Conservation (phyloP, 2,329 filamentous ascomycete species). For the Salinomyces thailandicus region DNA sequence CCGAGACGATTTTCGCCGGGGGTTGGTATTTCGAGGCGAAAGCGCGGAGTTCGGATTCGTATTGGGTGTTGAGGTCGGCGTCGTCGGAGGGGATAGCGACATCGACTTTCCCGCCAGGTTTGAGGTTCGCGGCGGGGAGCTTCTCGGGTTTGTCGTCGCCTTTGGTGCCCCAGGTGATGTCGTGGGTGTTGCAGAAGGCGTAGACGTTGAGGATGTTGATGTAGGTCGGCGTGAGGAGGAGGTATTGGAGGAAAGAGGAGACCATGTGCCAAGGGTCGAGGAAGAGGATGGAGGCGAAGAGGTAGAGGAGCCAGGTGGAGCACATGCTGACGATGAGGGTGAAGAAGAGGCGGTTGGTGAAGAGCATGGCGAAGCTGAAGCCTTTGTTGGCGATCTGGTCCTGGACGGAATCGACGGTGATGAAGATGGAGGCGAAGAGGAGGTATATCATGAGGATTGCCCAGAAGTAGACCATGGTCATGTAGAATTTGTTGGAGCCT, state of each 20-base stretch:
- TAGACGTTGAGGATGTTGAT: slow-evolving; percentile 99
- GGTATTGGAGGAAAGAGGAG: slow-evolving; percentile 86
- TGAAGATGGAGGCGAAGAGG: slow-evolving; percentile 88
- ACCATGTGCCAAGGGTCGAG: slow-evolving; percentile 99
- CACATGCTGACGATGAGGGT: slow-evolving; percentile 85
- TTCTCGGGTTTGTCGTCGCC: slow-evolving; percentile 93
- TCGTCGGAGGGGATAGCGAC: slow-evolving; percentile 79
- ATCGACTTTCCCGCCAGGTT: slow-evolving; percentile 91
- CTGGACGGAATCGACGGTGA: slow-evolving; percentile 79
- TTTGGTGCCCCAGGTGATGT: slow-evolving; percentile 96
- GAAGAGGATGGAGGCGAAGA: slow-evolving; percentile 84
- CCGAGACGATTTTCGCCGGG: slow-evolving; percentile 53
- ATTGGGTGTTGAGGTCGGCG: slow-evolving; percentile 87
- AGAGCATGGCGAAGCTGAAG: slow-evolving; percentile 63
- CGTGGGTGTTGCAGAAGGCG: slow-evolving; percentile 96
- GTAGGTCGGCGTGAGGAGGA: slow-evolving; percentile 88
- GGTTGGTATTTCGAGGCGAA: slow-evolving; percentile 67
- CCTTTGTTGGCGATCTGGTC: slow-evolving; percentile 50
- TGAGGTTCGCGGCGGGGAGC: slow-evolving; percentile 76
- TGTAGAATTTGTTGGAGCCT: slow-evolving; percentile 86
- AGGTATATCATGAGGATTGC: slow-evolving; percentile 90
- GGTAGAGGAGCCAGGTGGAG: slow-evolving; percentile 88
- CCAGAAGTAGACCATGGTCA: slow-evolving; percentile 99
- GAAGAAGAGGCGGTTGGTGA: slow-evolving; percentile 83
- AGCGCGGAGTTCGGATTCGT: slow-evolving; percentile 68